These are phyloP conservation scores for Boehmeria nivea DNA, from an alignment of 306 rosid species.

Conservation along the genomic window DNA sequence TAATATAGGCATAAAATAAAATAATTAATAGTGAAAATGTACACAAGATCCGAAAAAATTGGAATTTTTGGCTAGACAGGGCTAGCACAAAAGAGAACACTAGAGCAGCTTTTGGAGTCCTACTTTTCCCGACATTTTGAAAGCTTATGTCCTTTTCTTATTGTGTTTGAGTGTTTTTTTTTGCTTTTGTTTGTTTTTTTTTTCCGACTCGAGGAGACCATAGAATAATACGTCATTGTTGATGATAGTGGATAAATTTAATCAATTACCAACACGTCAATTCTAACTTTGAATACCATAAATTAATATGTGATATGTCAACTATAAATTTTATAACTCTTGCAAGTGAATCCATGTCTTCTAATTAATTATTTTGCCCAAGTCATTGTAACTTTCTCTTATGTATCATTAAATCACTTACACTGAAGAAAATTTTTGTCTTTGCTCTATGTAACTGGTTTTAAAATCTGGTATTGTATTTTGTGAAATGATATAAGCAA, in stretches of 20 bases:
- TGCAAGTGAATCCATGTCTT: too few relatives aligned
- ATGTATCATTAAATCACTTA: too few relatives aligned
- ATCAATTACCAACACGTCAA: too few relatives aligned
- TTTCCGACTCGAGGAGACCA: background rate
- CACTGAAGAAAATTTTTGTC: too few relatives aligned
- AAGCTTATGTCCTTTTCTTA: conserved; percentile 27
- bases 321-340: too few relatives aligned
- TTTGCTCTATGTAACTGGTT: too few relatives aligned
- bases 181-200: background rate
- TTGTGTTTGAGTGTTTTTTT: background rate
- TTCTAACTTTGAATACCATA: background rate
- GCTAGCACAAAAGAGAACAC: conserved; percentile 33
- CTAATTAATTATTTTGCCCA: too few relatives aligned
- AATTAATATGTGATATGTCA: background rate
- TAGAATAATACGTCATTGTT: too few relatives aligned
- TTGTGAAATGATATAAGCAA: too few relatives aligned
- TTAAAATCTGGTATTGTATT: too few relatives aligned
- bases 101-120: conserved; percentile 29
- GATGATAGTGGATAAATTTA: too few relatives aligned
- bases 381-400: too few relatives aligned
- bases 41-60: conserved; percentile 25
- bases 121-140: conserved; percentile 32
- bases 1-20: background rate
- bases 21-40: conserved; percentile 2
- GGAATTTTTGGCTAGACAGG: conserved; percentile 23